A percentile compares a stretch with the other conserved stretches of the same genome.
Evolutionary conservation across 305 asterid genomes (phyloP).

Genomic region (Fraxinus angustifolia): DNA sequence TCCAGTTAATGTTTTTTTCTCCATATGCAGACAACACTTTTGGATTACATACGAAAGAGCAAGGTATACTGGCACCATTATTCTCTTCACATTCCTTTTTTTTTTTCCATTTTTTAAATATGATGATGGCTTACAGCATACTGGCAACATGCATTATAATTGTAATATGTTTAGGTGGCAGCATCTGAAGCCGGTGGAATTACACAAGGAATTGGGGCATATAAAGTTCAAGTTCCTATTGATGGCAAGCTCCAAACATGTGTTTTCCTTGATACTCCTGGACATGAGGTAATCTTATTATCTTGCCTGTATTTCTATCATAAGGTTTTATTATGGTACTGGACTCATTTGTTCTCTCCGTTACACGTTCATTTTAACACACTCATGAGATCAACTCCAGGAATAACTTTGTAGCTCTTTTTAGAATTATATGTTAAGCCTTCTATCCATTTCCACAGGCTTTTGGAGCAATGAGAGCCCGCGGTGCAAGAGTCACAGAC

Average conservation of each 20-base stretch:
- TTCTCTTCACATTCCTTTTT: slow-evolving; percentile 5
- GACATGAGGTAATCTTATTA: slow-evolving; percentile 73
- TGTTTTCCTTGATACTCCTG: slow-evolving; percentile 98
- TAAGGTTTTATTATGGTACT: slow-evolving; percentile 7
- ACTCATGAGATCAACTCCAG: neutral
- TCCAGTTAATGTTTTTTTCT: slow-evolving; percentile 41
- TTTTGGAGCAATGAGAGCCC: slow-evolving; percentile 99
- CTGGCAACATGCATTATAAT: slow-evolving; percentile 10
- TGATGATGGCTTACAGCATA: slow-evolving; percentile 12
- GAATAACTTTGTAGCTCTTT: neutral
- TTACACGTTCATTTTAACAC: neutral
- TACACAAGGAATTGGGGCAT: slow-evolving; percentile 99
- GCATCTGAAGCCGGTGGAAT: slow-evolving; percentile 99
- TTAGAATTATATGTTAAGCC: slow-evolving; percentile 14
- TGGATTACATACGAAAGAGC: slow-evolving; percentile 89
- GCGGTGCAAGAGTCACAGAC: slow-evolving; percentile 99
- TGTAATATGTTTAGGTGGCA: slow-evolving; percentile 63
- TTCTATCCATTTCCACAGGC: slow-evolving; percentile 50
- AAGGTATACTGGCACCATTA: slow-evolving; percentile 51
- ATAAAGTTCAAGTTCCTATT: slow-evolving; percentile 79
- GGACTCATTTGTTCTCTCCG: slow-evolving; percentile 7
- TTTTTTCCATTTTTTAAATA: neutral
- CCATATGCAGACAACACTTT: slow-evolving; percentile 81
- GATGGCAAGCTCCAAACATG: slow-evolving; percentile 82
- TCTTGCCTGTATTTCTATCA: neutral